Base-by-base conservation (phyloP, 768 basidiomycete genomes). In the Punctularia strigosozonata region DNA sequence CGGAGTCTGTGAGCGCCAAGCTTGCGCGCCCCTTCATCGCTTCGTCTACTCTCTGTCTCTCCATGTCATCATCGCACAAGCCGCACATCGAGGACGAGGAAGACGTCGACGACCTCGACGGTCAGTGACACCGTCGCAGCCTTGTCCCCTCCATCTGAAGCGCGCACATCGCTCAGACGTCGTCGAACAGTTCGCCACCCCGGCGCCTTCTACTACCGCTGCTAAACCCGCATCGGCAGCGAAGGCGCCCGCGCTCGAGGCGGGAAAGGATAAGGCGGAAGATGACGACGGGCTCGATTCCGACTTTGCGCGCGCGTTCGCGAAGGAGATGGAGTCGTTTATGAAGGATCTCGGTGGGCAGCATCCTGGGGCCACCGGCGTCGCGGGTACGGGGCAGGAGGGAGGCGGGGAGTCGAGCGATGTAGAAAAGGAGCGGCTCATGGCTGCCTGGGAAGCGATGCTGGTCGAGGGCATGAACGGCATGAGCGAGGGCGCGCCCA, bases 391-490 rank as follows among this genome's bases (percentile, higher is more conserved):
- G 13, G 37, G 19, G 19, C 32, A 36, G 6, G 41, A 35, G 6
- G 49, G 32, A 4, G 46, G 48, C 12, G 47, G 36, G 19, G 30
- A 36, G 6, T 41, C 45, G 14, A 40, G 48, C 23, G 52, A 42
- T 30, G 49, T 51, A 13, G 59, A 55, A 26, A 46, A 57, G 43
- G 62, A 66, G 38, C 55, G 56, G 36, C 53, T 54, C 25, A 58
- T 81, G 39, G 71, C 71, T 5, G 74, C 77, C 21, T 87, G 77
- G 81, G 81, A 85, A 54, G 66, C 69, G 3, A 76, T 84, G 72
- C 57, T 86, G 10, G 56, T 75, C 30, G 75, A 81, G 44, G 74
- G 64, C 3, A 70, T 82, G 70, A 62, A 74, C 47, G 69, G 47
- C 49, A 44, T 26, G 20, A 40, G 44, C 35, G 45, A 30, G 31